These are phyloP conservation scores for Trichosporon coremiiforme DNA, from an alignment of 1,284 basidiomycete species.

Conservation along the genomic window DNA sequence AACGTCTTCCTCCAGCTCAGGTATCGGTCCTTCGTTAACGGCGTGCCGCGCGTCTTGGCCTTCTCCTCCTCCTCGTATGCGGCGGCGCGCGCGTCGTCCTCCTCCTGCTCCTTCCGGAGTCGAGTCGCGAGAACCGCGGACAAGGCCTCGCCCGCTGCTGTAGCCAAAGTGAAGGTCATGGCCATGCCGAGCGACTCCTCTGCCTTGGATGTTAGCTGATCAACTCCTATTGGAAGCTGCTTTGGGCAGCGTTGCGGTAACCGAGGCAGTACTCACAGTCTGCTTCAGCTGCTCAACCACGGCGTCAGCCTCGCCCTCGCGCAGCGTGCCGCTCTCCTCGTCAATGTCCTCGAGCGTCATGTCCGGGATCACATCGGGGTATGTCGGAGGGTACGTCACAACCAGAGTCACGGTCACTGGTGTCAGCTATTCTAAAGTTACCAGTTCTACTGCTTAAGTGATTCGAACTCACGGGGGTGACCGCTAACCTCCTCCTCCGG, in stretches of 20 bases:
- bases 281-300: constrained; percentile 65
- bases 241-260: too few species aligned
- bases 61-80: constrained; percentile 83
- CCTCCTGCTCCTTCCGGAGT: constrained; percentile 63
- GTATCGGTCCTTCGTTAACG: constrained; percentile 81
- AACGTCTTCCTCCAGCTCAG: constrained; percentile 77
- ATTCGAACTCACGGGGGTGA: constrained; percentile 39
- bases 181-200: constrained; percentile 93
- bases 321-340: constrained; percentile 60
- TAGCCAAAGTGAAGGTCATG: constrained; percentile 94
- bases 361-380: constrained; percentile 76
- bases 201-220: constrained; percentile 61
- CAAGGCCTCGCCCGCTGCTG: constrained; percentile 79
- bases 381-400: constrained; percentile 69
- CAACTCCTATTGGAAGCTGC: not conserved
- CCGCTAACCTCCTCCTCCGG: constrained; percentile 68
- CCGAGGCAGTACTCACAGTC: constrained; percentile 59
- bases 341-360: constrained; percentile 69
- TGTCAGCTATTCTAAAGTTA: constrained; percentile 7
- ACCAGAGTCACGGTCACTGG: constrained; percentile 74
- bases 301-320: constrained; percentile 61
- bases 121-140: constrained; percentile 66
- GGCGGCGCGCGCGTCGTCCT: constrained; percentile 71
- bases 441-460: too few species aligned
- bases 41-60: constrained; percentile 82